Evolutionary conservation across 2,329 filamentous ascomycete species (phyloP), one percentile per base, ranked within the genome.

Genomic region (Beauveria caledonica): DNA sequence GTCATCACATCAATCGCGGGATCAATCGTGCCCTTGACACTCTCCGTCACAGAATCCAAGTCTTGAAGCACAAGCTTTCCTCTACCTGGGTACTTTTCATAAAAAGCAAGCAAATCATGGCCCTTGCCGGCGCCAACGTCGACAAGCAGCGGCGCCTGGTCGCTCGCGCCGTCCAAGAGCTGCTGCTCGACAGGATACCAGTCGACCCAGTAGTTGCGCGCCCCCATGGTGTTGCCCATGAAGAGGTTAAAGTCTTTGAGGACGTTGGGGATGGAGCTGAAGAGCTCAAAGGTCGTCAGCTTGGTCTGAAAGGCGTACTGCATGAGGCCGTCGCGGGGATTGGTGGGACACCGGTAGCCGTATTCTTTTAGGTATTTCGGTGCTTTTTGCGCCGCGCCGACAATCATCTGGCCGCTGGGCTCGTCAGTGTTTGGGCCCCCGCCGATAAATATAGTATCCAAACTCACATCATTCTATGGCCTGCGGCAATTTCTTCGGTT

Each of bases 121-220:
- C 70, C 70, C 39, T 64, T 66, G 1, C 69, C 68, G 1, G 58
- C 70, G 9, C 68, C 70, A 0, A 72, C 65, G 46, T 73, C 70
- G 1, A 72, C 69, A 0, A 74, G 56, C 1, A 73, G 55, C 1
- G 66, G 50, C 0, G 66, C 57, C 1, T 63, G 27, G 1, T 39
- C 21, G 11, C 59, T 51, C 1, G 64, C 62, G 1, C 67, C 70
- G 9, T 66, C 42, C 4, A 72, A 45, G 2, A 73, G 64, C 3
- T 62, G 63, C 17, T 69, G 65, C 49, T 66, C 17, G 0, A 73
- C 65, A 0, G 71, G 71, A 21, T 60, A 65, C 59, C 59, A 61
- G 23, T 56, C 52, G 8, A 61, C 44, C 59, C 59, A 61, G 27
- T 52, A 52, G 49, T 39, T 39, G 25, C 48, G 48, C 19, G 39